Base-by-base conservation (phyloP, 306 rosid species). In the Vigna reflexopilosa region DNA sequence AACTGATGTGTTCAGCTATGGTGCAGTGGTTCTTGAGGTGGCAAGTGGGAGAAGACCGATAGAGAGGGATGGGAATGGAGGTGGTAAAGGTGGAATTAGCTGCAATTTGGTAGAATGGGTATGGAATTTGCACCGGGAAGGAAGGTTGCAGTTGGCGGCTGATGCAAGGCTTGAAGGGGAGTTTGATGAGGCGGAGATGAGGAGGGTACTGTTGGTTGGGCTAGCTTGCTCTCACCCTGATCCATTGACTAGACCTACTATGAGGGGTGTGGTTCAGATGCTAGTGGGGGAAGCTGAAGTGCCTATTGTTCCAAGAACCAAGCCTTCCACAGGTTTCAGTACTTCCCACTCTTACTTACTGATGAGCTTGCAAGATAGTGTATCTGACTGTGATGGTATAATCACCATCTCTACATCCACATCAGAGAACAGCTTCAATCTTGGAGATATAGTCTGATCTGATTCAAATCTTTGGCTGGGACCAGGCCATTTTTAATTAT, bases 101-200 rank as follows among this genome's bases (percentile, higher is more conserved):
- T 83, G 88, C 85, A 96, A 96, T 77, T 84, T 96, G 87, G 99
- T 96, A 11, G 99, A 96, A 65, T 93, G 99, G 99, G 98, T 96
- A 8, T 96, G 99, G 99, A 82, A 89, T 67, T 80, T 96, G 79
- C 98, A 96, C 55, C 65, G 87, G 16, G 98, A 96, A 75, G 98
- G 90, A 0, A 82, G 87, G 85, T 67, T 96, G 87, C 70, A 87
- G 54, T 28, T 40, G 76, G 99, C 91, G 0, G 97, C 91, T 0
- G 99, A 96, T 51, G 81, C 77, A 0, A 85, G 91, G 72, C 94
- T 96, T 4, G 86, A 70, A 48, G 86, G 79, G 0, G 90, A 89
- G 72, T 93, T 88, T 8, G 97, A 93, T 0, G 94, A 86, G 67
- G 88, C 22, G 0, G 99, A 93, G 67, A 91, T 96, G 98, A 84